These are phyloP conservation scores for Rubia balearica DNA, from an alignment of 305 asterid species.

Conservation along the genomic window DNA sequence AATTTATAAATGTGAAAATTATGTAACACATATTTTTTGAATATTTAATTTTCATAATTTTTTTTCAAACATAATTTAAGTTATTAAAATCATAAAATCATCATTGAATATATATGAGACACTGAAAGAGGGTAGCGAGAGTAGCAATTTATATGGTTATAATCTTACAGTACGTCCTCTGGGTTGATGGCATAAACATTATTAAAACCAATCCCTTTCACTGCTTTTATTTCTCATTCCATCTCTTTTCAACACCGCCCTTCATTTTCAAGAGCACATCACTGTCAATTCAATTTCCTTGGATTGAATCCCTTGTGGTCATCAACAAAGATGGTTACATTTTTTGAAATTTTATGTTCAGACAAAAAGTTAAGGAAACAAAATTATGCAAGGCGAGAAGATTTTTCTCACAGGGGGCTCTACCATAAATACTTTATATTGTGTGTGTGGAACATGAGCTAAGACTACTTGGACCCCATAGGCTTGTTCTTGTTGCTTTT, in stretches of 20 bases:
- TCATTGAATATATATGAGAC: too few relatives aligned
- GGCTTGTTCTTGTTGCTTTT: conserved; percentile 50
- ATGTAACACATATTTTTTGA: too few relatives aligned
- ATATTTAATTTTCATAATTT: too few relatives aligned
- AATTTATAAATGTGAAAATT: too few relatives aligned
- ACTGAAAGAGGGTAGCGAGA: too few relatives aligned
- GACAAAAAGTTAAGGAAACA: not conserved
- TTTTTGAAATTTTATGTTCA: not conserved
- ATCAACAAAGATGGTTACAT: not conserved
- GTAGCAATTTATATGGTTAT: not conserved
- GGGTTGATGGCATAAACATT: not conserved
- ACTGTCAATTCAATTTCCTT: not conserved
- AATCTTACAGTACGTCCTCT: not conserved
- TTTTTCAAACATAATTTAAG: too few relatives aligned
- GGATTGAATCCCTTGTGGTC: not conserved
- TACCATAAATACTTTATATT: not conserved
- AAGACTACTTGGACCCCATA: conserved; percentile 39
- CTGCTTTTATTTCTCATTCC: not conserved
- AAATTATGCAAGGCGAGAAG: not conserved
- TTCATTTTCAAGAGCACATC: not conserved
- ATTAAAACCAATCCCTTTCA: not conserved
- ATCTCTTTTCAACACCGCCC: not conserved
- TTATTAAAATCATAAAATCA: too few relatives aligned
- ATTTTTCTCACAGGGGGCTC: not conserved
- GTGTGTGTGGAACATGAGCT: not conserved